phyloP scores from a whole-genome alignment of 805 yeast species.

The Priceomyces carsonii region DNA sequence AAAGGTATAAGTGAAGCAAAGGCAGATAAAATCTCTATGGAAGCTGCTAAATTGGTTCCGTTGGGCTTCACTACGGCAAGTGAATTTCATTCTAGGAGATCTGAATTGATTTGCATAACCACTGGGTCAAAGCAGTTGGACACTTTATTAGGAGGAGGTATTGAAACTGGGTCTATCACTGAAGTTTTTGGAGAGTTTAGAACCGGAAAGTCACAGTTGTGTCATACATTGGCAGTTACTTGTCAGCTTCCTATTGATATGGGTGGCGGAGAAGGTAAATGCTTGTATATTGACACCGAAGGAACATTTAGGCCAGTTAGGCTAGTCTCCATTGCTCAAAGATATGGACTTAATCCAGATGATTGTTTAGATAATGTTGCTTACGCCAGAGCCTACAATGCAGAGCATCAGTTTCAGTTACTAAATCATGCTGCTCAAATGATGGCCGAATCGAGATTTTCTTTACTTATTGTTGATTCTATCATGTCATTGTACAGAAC shows the following conservation, averaged over 20 bases:
- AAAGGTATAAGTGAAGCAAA: slow-evolving; percentile 96
- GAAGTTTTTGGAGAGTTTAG: slow-evolving; percentile 97
- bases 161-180: slow-evolving; percentile 95
- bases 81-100: slow-evolving; percentile 85
- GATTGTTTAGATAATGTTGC: slow-evolving; percentile 97
- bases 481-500: slow-evolving; percentile 96
- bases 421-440: slow-evolving; percentile 88
- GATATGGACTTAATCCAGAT: slow-evolving; percentile 89
- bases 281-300: slow-evolving; percentile 93
- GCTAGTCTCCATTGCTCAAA: slow-evolving; percentile 81
- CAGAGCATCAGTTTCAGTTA: slow-evolving; percentile 90
- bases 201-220: slow-evolving; percentile 95
- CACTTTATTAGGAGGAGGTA: slow-evolving; percentile 91
- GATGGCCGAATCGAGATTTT: slow-evolving; percentile 94
- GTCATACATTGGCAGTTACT: slow-evolving; percentile 95
- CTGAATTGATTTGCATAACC: slow-evolving; percentile 88
- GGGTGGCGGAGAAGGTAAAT: slow-evolving; percentile 99
- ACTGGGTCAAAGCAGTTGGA: slow-evolving; percentile 95
- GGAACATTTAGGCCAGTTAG: slow-evolving; percentile 95
- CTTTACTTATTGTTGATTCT: slow-evolving; percentile 91
- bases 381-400: slow-evolving; percentile 94
- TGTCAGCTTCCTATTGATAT: slow-evolving; percentile 94
- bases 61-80: slow-evolving; percentile 98
- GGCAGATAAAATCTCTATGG: slow-evolving; percentile 80
- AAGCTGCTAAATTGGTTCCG: slow-evolving; percentile 85